Conservation (phyloP, 2,329 filamentous ascomycete genomes). For the Lachnellula willkommii region DNA sequence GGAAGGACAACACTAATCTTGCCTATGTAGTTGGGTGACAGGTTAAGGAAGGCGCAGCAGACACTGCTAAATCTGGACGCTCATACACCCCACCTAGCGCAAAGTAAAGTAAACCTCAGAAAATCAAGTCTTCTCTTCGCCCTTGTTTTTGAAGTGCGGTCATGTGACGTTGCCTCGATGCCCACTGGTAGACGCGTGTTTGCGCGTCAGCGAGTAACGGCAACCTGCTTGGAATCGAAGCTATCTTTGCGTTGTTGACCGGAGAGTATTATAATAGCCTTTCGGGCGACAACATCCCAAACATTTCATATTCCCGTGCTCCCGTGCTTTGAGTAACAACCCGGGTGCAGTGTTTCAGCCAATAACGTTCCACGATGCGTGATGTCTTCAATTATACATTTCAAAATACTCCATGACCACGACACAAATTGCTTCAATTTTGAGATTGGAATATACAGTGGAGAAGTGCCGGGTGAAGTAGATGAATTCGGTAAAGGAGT, state of each 20-base stretch:
- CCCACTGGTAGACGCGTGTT: background rate
- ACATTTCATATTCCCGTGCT: background rate
- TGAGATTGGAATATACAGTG: too few species aligned
- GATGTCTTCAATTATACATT: too few species aligned
- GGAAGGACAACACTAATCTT: background rate
- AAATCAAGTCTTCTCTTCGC: background rate
- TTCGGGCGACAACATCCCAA: background rate
- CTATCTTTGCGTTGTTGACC: background rate
- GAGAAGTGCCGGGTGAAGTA: too few species aligned
- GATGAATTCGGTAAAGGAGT: too few species aligned
- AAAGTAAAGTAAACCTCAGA: background rate
- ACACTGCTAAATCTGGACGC: background rate
- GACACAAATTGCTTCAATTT: too few species aligned
- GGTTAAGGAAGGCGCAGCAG: constrained; percentile 43
- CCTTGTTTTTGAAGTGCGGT: background rate
- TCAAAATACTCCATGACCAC: too few species aligned
- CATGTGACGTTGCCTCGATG: background rate
- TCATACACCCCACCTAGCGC: background rate
- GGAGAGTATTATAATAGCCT: background rate
- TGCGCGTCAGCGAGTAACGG: background rate
- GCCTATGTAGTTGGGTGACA: constrained; percentile 62
- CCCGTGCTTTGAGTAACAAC: background rate
- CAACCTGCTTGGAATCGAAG: background rate
- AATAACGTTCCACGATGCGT: too few species aligned
- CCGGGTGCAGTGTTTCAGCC: too few species aligned